phyloP scores from a whole-genome alignment of 495 filamentous ascomycete genomes.

The Penicillium verhagenii region DNA sequence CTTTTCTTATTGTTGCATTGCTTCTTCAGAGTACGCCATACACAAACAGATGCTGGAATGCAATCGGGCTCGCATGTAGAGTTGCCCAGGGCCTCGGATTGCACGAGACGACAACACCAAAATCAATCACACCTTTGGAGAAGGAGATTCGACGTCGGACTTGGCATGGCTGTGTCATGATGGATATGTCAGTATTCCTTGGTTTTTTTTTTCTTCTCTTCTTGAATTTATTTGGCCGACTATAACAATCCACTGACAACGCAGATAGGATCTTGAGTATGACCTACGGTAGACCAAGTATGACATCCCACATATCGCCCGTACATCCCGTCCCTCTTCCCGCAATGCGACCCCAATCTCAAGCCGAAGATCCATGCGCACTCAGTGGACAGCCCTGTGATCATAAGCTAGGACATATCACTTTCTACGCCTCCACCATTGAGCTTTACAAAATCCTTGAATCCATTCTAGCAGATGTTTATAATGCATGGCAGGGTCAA shows the following conservation, averaged over 20 bases:
- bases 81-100: slow-evolving; percentile 48
- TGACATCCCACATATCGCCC: slow-evolving; percentile 36
- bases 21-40: slow-evolving; percentile 48
- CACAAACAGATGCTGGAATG: slow-evolving; percentile 47
- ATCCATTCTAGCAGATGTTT: slow-evolving; percentile 42
- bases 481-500: slow-evolving; percentile 37
- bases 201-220: too few species aligned
- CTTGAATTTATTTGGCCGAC: not conserved
- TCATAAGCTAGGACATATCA: slow-evolving; percentile 25
- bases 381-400: slow-evolving; percentile 23
- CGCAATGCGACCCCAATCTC: slow-evolving; percentile 11
- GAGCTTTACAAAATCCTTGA: slow-evolving; percentile 44
- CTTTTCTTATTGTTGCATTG: slow-evolving; percentile 41
- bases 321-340: slow-evolving; percentile 34
- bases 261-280: slow-evolving; percentile 44
- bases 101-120: slow-evolving; percentile 33
- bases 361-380: slow-evolving; percentile 21
- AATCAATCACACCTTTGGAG: slow-evolving; percentile 31
- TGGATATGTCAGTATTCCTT: slow-evolving; percentile 41
- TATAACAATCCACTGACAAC: slow-evolving; percentile 3
- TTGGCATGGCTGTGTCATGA: slow-evolving; percentile 49
- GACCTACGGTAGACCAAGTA: slow-evolving; percentile 48
- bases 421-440: slow-evolving; percentile 42
- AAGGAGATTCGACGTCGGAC: slow-evolving; percentile 43
- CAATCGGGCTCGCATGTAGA: slow-evolving; percentile 47